Base-by-base conservation (phyloP, 345 rosid genomes). In the Hibiscus mutabilis region DNA sequence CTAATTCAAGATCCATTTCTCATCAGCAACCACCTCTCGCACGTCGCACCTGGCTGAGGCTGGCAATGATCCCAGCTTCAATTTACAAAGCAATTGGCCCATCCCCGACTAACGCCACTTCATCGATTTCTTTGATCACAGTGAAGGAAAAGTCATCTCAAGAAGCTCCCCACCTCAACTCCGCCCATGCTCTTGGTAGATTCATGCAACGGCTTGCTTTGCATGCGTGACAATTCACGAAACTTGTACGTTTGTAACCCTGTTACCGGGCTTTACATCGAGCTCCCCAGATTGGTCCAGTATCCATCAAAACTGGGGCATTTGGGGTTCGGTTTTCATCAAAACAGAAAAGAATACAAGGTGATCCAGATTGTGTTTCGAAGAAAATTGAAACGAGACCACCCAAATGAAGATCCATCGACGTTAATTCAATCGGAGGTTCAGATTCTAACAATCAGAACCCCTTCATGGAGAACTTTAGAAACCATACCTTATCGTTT, bases 401-500 rank as follows among this genome's bases (percentile, higher is more conserved):
- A 16, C 24, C 67, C 25, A 12, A 47, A 59, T 71, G 76, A 75
- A 35, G 74, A 79, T 27, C 73, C 79, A 37, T 21, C 52, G 59
- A 81, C n/a, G 35, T 75, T 35, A 76, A 75, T 22, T 80, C 75
- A 81, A 70, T 85, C 92, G 24, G 84, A 83, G 29, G 89, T 86
- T 75, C 85, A 86, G 66, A 69, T 90, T 60, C 60, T 85, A 40
- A 86, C 86, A 0, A 73, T 85, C 5, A 78, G 88, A 8, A 58
- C 76, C 69, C 58, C 79, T 7, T 64, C 70, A 40, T 79, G 98
- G 98, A 82, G 93, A 63, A 89, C 86, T 61, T 78, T 86, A 27
- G 91, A 94, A 5, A 88, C 82, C 77, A 77, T 84, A 19, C 74
- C 92, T 0, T 84, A 93, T 69, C 85, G 84, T 78, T 77, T 93